Conservation (phyloP, 2,329 filamentous ascomycete species). For the Calonectria hongkongensis region DNA sequence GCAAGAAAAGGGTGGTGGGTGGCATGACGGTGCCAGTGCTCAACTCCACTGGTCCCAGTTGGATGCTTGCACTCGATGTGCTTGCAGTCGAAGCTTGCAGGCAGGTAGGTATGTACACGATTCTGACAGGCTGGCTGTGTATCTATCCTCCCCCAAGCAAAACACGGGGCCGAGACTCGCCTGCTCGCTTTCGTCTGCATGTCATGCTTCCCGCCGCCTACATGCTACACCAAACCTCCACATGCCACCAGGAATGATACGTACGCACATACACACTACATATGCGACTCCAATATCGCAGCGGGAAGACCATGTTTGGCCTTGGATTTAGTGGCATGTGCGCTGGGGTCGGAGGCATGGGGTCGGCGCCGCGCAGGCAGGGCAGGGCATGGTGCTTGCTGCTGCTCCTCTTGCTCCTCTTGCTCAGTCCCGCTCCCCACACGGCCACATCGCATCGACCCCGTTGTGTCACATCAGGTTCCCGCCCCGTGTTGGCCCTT, state of each 20-base stretch:
- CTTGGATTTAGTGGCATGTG: slow-evolving; percentile 18
- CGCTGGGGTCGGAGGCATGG: slow-evolving; percentile 21
- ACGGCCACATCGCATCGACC: slow-evolving; percentile 4
- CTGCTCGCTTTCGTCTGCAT: slow-evolving; percentile 13
- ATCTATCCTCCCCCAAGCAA: not conserved
- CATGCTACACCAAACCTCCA: slow-evolving; percentile 28
- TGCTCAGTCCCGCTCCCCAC: slow-evolving; percentile 20
- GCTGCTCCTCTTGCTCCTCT: too few species aligned
- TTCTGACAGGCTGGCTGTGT: too few species aligned
- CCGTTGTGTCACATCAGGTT: slow-evolving; percentile 23
- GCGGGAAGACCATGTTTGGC: slow-evolving; percentile 11
- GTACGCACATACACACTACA: not conserved
- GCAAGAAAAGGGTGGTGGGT: not conserved
- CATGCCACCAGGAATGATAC: slow-evolving; percentile 26
- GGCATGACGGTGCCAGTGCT: not conserved
- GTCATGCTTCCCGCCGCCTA: slow-evolving; percentile 25
- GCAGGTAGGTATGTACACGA: too few species aligned
- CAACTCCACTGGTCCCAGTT: not conserved
- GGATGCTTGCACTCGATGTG: too few species aligned
- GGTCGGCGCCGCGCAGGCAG: slow-evolving; percentile 11
- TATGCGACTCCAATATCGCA: slow-evolving; percentile 18
- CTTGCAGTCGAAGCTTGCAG: too few species aligned
- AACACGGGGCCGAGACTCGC: slow-evolving; percentile 17
- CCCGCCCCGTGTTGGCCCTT: not conserved
- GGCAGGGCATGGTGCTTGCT: not conserved